Conservation (phyloP, 192 early-diverging fungal species). For the Mortierella alpina region DNA sequence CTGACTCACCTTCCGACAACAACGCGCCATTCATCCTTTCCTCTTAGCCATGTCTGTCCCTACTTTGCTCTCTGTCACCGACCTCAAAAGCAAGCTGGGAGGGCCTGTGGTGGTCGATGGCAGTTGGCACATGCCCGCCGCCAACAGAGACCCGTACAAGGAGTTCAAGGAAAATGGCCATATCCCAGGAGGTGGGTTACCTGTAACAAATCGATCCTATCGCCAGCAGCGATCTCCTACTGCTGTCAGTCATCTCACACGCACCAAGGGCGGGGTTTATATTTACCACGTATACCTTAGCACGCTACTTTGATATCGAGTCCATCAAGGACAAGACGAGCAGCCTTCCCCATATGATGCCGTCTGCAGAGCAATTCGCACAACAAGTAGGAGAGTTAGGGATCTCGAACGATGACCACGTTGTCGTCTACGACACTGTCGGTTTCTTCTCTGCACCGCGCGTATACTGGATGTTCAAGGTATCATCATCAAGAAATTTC, state of each 20-base stretch:
- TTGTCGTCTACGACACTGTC: slow-evolving; percentile 89
- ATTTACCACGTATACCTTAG: slow-evolving; percentile 49
- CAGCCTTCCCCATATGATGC: slow-evolving; percentile 92
- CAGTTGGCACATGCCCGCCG: slow-evolving; percentile 90
- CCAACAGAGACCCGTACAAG: slow-evolving; percentile 71
- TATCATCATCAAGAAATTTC: slow-evolving; percentile 53
- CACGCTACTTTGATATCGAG: slow-evolving; percentile 95
- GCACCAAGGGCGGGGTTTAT: not conserved
- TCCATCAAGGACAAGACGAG: slow-evolving; percentile 77
- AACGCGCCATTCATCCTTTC: not conserved
- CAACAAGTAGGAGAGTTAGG: slow-evolving; percentile 79
- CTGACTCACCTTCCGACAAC: not conserved
- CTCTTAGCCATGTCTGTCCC: slow-evolving; percentile 47
- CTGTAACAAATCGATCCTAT: not conserved
- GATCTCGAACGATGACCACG: slow-evolving; percentile 82
- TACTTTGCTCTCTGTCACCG: slow-evolving; percentile 27
- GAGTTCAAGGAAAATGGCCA: slow-evolving; percentile 75
- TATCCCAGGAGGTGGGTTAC: slow-evolving; percentile 39
- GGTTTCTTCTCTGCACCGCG: slow-evolving; percentile 87
- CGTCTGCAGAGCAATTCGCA: slow-evolving; percentile 76
- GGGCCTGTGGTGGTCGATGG: slow-evolving; percentile 86
- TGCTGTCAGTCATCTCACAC: not conserved
- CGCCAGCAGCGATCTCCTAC: not conserved
- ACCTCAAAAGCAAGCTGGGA: slow-evolving; percentile 60
- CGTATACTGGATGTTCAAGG: slow-evolving; percentile 95